These are phyloP conservation scores for Agaricales sp. DNA, from an alignment of 1,284 basidiomycete species.

Conservation along the genomic window DNA sequence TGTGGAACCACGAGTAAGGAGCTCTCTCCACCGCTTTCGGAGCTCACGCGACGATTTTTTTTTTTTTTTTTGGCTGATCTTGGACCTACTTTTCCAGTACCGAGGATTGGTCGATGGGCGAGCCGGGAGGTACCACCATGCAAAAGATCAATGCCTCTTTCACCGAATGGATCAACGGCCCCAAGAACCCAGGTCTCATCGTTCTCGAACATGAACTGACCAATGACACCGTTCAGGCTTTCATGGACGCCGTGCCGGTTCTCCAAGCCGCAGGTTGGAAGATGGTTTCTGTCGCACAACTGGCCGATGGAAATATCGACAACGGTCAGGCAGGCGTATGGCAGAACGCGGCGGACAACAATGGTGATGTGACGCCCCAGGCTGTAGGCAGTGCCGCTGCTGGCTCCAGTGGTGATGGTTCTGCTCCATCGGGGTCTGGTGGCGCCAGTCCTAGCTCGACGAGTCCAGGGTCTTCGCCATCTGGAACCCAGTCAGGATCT, in stretches of 20 bases:
- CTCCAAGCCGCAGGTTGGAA: conserved; percentile 64
- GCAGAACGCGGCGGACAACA: conserved; percentile 35
- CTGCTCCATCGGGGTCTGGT: not conserved
- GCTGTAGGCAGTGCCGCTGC: conserved; percentile 1
- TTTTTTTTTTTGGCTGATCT: conserved; percentile 1
- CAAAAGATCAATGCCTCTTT: conserved; percentile 35
- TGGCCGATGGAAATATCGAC: conserved; percentile 26
- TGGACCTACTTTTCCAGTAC: conserved; percentile 36
- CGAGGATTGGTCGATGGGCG: conserved; percentile 51
- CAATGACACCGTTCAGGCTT: conserved; percentile 50
- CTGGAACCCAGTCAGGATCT: not conserved
- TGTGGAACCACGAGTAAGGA: conserved; percentile 78
- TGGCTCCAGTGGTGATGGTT: not conserved
- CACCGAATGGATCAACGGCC: conserved; percentile 47
- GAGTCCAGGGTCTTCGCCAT: not conserved
- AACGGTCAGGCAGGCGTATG: conserved; percentile 24
- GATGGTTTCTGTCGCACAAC: conserved; percentile 39
- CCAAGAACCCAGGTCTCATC: conserved; percentile 67
- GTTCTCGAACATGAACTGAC: conserved; percentile 81
- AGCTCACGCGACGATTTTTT: not conserved
- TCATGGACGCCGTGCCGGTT: conserved; percentile 58
- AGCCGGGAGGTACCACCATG: conserved; percentile 29
- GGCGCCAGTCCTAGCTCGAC: not conserved
- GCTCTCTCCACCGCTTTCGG: no score
- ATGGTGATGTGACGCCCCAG: conserved; percentile 1